Base-by-base conservation (phyloP, 83 land plant genomes). In the Larix sibirica region DNA sequence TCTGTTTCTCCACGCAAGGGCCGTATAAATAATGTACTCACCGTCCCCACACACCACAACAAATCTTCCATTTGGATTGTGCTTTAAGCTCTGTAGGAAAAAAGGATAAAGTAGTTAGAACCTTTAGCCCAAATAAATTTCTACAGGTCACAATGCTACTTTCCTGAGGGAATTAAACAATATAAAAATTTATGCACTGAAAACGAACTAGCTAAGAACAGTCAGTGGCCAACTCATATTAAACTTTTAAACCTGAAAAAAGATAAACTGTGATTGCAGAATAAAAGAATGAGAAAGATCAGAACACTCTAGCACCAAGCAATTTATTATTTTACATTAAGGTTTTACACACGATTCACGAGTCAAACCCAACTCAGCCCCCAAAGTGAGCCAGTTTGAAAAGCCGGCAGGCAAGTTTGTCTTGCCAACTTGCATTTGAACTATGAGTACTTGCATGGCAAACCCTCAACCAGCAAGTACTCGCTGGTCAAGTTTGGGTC, bases 21-120 rank as follows among this genome's bases (percentile, higher is more conserved):
- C 94, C 18, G 99, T 98, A 69, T 96, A 98, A 70, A 98, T 96
- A 67, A 95, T 93, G 85, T 93, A 96, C 81, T 98, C 99, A n/a
- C 99, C 99, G 90, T 98, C 99, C 42, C 99, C 99, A 83, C 99
- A 98, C 21, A 96, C 99, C 67, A 98, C 99, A 81, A 96, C 99
- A 90, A 98, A 98, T 79, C 99, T 92, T 68, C 99, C 99, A 91
- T 94, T 98, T 54, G 99, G 99, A 79, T 96, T 98, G 82, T 98
- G 99, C 88, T 92, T 96, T 83, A 98, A 86, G 85, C 93, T 94
- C 99, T 98, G 96, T 23, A 75, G 79, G 70, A 21, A 65, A 18
- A 62, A 70, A 76, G 64, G 1, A 20, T 18, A 71, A 9, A 73
- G 1, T 3, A 42, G 58, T 54, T 54, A 54, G 14, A 54, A 54